Base-by-base conservation (phyloP, 2,329 filamentous ascomycete genomes). In the Tolypocladium amazonense region DNA sequence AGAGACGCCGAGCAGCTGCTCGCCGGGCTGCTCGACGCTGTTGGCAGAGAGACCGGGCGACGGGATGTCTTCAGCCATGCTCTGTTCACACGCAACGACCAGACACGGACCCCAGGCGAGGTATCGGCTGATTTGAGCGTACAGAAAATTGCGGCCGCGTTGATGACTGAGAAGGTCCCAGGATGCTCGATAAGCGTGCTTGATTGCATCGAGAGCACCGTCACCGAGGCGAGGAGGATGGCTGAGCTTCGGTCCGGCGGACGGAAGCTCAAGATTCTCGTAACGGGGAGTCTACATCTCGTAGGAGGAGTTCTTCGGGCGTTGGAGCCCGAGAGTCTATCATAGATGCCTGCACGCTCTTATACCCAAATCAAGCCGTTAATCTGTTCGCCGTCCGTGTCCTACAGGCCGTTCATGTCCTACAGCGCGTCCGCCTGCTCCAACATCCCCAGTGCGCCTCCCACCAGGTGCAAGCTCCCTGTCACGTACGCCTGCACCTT, bases 281-380 rank as follows among this genome's bases (percentile, higher is more conserved):
- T 90, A 12, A 96, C 92, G 18, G 92, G 92, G 2, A 95, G 90
- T 71, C 75, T 96, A 68, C 88, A 96, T 77, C 79, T 96, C 45
- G 90, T 92, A 1, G 91, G 92, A 9, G 89, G 88, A 14, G 77
- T 92, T 54, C 76, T 96, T 58, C 87, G 89, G 70, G 85, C 89
- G 1, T 72, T 95, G 61, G 90, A 79, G 66, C 77, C 77, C 11
- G 73, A 74, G 15, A 66, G 66, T 60, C 66, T 73, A 64, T 67
- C 72, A 47, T 78, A 68, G 65, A 43, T 56, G 14, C 33, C 3
- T 27, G 20, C 50, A 33, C 30, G 30, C 50, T 37, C 14, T 9
- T 23, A n/a, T 15, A 23, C 20, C 30, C 50, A 23, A 35, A n/a
- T n/a, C 30, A 5, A 52, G 2, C 18, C 47, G 8, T 5, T 9